Evolutionary conservation across 2,329 filamentous ascomycete genomes (phyloP).

Genomic region (Ophiognomonia clavigignenti-juglandacearum): DNA sequence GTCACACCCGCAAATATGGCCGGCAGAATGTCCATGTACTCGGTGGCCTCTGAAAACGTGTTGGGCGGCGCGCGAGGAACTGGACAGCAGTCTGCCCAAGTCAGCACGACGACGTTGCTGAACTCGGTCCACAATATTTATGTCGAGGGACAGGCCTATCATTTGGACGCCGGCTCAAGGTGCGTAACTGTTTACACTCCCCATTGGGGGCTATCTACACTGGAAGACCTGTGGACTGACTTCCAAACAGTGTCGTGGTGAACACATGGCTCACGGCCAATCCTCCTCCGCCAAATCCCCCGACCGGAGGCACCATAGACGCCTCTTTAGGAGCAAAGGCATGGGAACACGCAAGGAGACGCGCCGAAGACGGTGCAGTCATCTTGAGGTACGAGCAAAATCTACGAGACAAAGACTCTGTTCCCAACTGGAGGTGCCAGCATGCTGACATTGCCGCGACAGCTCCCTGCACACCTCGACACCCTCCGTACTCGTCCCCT

Average conservation of each 20-base stretch:
- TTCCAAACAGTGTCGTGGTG: slow-evolving; percentile 67
- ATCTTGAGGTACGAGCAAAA: slow-evolving; percentile 66
- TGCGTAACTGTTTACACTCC: background rate
- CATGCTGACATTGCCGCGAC: slow-evolving; percentile 17
- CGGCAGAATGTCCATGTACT: slow-evolving; percentile 66
- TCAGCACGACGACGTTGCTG: slow-evolving; percentile 88
- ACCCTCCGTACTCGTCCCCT: slow-evolving; percentile 77
- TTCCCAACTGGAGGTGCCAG: background rate
- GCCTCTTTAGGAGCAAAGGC: slow-evolving; percentile 70
- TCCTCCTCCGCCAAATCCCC: slow-evolving; percentile 63
- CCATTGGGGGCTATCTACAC: background rate
- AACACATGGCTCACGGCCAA: slow-evolving; percentile 91
- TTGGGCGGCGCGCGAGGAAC: slow-evolving; percentile 50
- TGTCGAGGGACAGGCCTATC: slow-evolving; percentile 74
- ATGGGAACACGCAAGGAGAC: slow-evolving; percentile 92
- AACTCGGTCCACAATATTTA: slow-evolving; percentile 91
- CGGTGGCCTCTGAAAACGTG: slow-evolving; percentile 56
- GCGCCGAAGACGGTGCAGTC: slow-evolving; percentile 93
- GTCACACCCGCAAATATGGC: slow-evolving; percentile 43
- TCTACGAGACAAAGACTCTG: background rate
- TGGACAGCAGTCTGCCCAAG: slow-evolving; percentile 68
- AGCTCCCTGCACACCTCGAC: slow-evolving; percentile 87
- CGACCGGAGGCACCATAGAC: slow-evolving; percentile 75
- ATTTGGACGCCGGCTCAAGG: slow-evolving; percentile 74
- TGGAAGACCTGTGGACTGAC: background rate